Percentiles rank a stretch among this genome's conserved stretches.
Conservation (phyloP, 371 early-diverging fungal genomes). For the Mucor racemosus region DNA sequence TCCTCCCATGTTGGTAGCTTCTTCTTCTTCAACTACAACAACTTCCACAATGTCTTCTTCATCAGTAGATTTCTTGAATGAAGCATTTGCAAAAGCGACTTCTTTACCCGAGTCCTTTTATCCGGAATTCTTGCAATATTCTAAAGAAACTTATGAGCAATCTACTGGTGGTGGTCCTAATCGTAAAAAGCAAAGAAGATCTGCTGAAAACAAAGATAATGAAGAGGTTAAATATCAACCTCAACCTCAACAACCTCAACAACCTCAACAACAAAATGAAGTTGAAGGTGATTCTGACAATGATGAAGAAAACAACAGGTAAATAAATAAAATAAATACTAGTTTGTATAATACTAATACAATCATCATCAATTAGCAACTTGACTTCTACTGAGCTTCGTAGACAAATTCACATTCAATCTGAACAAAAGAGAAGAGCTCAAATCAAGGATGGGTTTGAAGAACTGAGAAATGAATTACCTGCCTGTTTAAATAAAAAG, state of each 20-base stretch:
- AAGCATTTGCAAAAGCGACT: slow-evolving; percentile 44
- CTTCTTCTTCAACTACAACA: slow-evolving; percentile 44
- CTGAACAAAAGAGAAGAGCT: slow-evolving; percentile 55
- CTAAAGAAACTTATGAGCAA: slow-evolving; percentile 43
- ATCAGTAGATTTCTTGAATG: slow-evolving; percentile 38
- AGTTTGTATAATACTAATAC: background rate
- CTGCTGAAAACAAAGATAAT: slow-evolving; percentile 1
- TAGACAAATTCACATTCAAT: slow-evolving; percentile 53
- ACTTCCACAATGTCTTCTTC: slow-evolving; percentile 41
- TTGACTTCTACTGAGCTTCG: slow-evolving; percentile 40
- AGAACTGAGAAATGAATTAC: slow-evolving; percentile 40
- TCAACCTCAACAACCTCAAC: slow-evolving; percentile 3
- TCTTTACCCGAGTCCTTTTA: slow-evolving; percentile 43
- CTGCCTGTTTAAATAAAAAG: slow-evolving; percentile 40
- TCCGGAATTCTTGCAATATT: slow-evolving; percentile 43
- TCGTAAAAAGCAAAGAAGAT: slow-evolving; percentile 37
- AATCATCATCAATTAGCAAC: slow-evolving; percentile 3
- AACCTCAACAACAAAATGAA: slow-evolving; percentile 1
- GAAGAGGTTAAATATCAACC: slow-evolving; percentile 12
- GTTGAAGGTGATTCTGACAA: slow-evolving; percentile 18
- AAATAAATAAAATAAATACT: slow-evolving; percentile 14
- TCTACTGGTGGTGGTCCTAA: slow-evolving; percentile 35
- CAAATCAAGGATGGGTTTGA: slow-evolving; percentile 52
- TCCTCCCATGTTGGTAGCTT: slow-evolving; percentile 49
- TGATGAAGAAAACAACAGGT: slow-evolving; percentile 33